Conservation (phyloP, 805 yeast genomes). For the Cyberlindnera saturnus region DNA sequence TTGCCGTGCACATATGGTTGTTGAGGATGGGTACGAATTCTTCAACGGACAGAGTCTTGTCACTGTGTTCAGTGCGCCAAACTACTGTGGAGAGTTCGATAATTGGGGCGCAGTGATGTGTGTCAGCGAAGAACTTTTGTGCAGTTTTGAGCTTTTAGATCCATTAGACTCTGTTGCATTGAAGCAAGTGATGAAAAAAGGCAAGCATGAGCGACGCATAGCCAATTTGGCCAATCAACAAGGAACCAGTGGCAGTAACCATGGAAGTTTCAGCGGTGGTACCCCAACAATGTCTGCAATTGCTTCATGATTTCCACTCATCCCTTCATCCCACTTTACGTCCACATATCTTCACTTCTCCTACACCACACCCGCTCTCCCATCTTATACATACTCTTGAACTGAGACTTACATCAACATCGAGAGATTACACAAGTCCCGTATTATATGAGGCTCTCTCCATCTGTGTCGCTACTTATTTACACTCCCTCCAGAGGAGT, state of each 20-base stretch:
- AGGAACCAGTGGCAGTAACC: constrained; percentile 15
- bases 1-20: constrained; percentile 95
- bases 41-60: constrained; percentile 83
- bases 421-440: too few species aligned
- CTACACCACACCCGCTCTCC: not conserved
- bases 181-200: constrained; percentile 91
- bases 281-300: constrained; percentile 1
- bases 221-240: constrained; percentile 35
- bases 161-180: constrained; percentile 91
- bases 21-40: constrained; percentile 95
- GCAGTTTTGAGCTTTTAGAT: constrained; percentile 89
- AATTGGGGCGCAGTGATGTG: constrained; percentile 99
- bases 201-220: constrained; percentile 76
- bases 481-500: too few species aligned
- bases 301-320: not conserved
- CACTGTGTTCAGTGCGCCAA: constrained; percentile 98
- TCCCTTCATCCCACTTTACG: not conserved
- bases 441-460: too few species aligned
- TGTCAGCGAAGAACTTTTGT: constrained; percentile 84
- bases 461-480: too few species aligned
- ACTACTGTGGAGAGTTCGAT: constrained; percentile 69
- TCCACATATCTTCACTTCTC: not conserved
- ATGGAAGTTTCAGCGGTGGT: constrained; percentile 18
- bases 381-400: not conserved
- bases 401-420: not conserved